Evolutionary conservation across 257 asterid genomes (phyloP), one percentile per base, ranked within the genome.

Genomic region (Nicotiana tomentosiformis): DNA sequence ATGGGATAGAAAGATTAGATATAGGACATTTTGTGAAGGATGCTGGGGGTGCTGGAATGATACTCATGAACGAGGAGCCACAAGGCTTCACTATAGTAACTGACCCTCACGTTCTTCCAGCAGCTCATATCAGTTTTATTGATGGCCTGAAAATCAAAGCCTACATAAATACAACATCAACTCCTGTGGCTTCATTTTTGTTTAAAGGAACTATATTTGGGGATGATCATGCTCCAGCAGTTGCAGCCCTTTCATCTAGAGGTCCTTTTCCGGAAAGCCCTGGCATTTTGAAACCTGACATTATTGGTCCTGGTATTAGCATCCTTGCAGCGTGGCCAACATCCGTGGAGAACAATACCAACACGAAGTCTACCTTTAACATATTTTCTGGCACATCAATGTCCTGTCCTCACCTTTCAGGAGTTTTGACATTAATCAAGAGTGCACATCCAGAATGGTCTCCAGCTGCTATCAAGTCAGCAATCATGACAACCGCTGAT

Each of bases 321-420:
- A 84, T 90, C 20, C 78, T 90, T 0, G 89, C 90, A 2, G 89
- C 91, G 0, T 88, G 89, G 85, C 81, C 83, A 26, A 7, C 12
- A 0, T 51, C 88, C 2, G 61, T 70, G 4, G 84, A 61, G 17
- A 74, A 84, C 65, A 11, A 26, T n/a, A 68, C 66, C 23, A 29
- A 58, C 61, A 17, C 23, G 23, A 56, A 77, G 14, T 46, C 82
- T 1, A 78, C 56, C 15, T 90, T 86, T 57, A 84, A 82, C 68
- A 26, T 84, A 11, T 3, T 84, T 1, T 86, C 88, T 0, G 91
- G 90, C 14, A 90, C 91, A 4, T 90, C 90, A 3, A 82, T 90
- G 89, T 26, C 91, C 7, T 85, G 90, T 62, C 90, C 88, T 7
- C 93, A 88, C 81, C 88, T 86, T 2, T 85, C 87, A 5, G 88